phyloP scores from a whole-genome alignment of 495 filamentous ascomycete species.

The Amniculicola lignicola region DNA sequence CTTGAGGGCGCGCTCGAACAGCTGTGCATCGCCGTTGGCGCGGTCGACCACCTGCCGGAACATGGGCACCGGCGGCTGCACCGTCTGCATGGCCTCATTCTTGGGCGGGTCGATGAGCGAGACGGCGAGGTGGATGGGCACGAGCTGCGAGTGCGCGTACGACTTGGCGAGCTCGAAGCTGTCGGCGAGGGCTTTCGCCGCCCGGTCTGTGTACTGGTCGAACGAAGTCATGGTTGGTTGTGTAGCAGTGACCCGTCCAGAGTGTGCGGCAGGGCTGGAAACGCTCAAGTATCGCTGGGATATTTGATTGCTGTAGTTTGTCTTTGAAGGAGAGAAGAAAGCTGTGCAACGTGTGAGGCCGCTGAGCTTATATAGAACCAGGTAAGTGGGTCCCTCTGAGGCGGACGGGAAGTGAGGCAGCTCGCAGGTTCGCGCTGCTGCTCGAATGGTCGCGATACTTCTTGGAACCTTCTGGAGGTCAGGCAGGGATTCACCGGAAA shows the following conservation, averaged over 20 bases:
- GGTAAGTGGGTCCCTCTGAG: no score
- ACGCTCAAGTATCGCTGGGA: no score
- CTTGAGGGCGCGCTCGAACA: constrained; percentile 83
- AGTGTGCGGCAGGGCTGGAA: no score
- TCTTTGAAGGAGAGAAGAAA: no score
- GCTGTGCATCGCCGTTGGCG: constrained; percentile 86
- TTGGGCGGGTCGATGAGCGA: constrained; percentile 78
- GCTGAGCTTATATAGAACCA: no score
- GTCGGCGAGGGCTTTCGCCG: constrained; percentile 80
- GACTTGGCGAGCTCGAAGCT: constrained; percentile 77
- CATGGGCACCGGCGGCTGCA: constrained; percentile 59
- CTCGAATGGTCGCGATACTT: no score
- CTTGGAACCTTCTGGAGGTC: no score
- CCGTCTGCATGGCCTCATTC: constrained; percentile 66
- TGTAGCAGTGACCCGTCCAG: constrained; percentile 18
- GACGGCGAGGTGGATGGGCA: constrained; percentile 84
- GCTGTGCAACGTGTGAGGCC: no score
- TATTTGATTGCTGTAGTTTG: no score
- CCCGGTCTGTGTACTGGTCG: constrained; percentile 89
- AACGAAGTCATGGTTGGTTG: constrained; percentile 42
- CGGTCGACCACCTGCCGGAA: constrained; percentile 93
- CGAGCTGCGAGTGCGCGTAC: constrained; percentile 85
- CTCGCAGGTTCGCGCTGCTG: no score
- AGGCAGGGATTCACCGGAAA: no score
- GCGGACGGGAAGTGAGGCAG: no score